Evolutionary conservation across 352 stramenopile species (phyloP), one percentile per base, ranked within the genome.

Genomic region (Stephanocyclus meneghinianus): DNA sequence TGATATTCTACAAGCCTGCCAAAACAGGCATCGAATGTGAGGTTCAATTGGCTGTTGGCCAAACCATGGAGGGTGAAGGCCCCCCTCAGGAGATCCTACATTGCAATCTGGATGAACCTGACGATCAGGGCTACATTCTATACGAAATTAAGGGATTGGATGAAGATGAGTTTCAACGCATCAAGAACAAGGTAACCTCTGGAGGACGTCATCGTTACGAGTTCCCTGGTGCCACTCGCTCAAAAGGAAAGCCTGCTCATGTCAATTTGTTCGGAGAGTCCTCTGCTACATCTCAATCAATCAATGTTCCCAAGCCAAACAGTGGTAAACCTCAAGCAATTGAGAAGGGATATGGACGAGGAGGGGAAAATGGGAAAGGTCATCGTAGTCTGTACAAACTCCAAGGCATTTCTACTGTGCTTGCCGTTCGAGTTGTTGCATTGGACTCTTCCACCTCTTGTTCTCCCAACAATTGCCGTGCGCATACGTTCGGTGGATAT

Each of bases 101-200:
- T 21, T 64, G 56, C 42, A 13, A 45, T 13, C 29, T 64, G 32
- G 56, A 64, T 26, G 21, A 45, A 32, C 56, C 56, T n/a, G 56
- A 64, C 32, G 56, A 64, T n/a, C 26, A 9, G 11, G 26, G 56
- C n/a, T 47, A 29, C 35, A 40, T 40, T 40, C 35, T 40, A 40
- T 35, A 62, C 65, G 48, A 73, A 73, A 73, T 73, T 13, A n/a
- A 73, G 40, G 65, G 65, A 21, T 44, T 73, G 26, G 65, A 73
- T 37, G 48, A 64, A 15, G 16, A 48, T 29, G 65, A 73, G 47
- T 59, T 55, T 51, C 8, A 63, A 37, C 65, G 44, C 21, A 44
- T 73, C 40, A 63, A 32, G 15, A 37, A 65, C 30, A 45, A 61
- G 30, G 65, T 73, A 16, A 32, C 65, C 2, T 18, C 16, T 40